Evolutionary conservation across 169 alveolate species (phyloP), one percentile per base, ranked within the genome.

Genomic region (Plasmodium ovale): DNA sequence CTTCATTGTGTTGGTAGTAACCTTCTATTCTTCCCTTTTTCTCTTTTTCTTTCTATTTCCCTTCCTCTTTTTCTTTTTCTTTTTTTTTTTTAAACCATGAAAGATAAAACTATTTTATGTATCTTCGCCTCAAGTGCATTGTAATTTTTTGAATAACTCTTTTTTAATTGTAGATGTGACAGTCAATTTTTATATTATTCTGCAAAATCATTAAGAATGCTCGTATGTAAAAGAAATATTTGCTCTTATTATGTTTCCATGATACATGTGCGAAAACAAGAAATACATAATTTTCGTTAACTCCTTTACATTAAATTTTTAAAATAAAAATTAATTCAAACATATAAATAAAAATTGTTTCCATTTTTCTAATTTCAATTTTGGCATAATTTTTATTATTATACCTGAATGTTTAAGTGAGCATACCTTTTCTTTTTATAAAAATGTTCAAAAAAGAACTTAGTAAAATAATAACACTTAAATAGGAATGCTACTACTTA

Each of bases 161-260:
- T 64, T 64, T 64, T 64, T 64, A 64, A 64, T 29, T 64, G 44
- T 64, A 64, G 73, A 64, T 64, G 53, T 64, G 16, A 64, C 27
- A 35, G 14, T 23, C 27, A n/a, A n/a, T n/a, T n/a, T 14, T 27
- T 27, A 37, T 64, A 64, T 44, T 62, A 23, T 21, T 64, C 19
- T 64, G 31, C 39, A 23, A 29, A 33, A 49, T 33, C 25, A 9
- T 64, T 64, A 64, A 64, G 35, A 3, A 47, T 9, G 73, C 39
- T 64, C 58, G n/a, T n/a, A 44, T 64, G 51, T 54, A 44, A 64
- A 35, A 44, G 21, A 44, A 25, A 47, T 2, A 27, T 16, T 64
- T 33, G 44, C 73, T 29, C 35, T 64, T 64, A 23, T 33, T 33
- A 16, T 31, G 73, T 44, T 64, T 35, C 35, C 56, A 25, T 19